Base-by-base conservation (phyloP, 306 rosid genomes). In the Quercus dentata region DNA sequence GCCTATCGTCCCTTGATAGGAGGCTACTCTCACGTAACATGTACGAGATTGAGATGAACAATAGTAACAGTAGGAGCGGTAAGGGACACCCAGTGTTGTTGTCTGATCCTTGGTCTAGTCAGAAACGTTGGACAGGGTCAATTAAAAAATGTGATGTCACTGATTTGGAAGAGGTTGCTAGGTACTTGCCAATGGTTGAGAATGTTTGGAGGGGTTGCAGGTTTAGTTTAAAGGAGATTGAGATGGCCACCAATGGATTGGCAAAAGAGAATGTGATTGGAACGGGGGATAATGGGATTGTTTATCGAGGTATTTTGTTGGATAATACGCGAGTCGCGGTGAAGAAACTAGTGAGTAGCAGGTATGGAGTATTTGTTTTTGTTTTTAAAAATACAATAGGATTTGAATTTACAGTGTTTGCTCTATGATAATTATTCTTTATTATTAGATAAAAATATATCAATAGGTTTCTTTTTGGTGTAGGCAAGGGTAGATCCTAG, bases 281-380 rank as follows among this genome's bases (percentile, higher is more conserved):
- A 5, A 83, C 51, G 52, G 94, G 88, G 10, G 86, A 77, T 58
- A 74, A 44, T 74, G 90, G 88, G 0, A 59, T 71, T 23, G 89
- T 87, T 76, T 92, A 87, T 87, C 85, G 33, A 11, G 97, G 90
- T 30, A 73, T 79, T 62, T 84, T 92, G 85, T 61, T 52, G 1
- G 88, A 87, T 74, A 71, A 74, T 75, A 69, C 78, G 5, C 74
- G 81, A 10, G 93, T 90, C 28, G 85, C 83, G 6, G 88, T 88
- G 73, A 92, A 90, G 86, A 84, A 65, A 74, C 76, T 92, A 4
- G 75, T 70, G 17, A 74, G 68, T 62, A 52, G 76, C 81, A 92
- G 97, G 94, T 92, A 77, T 30, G 41, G 7, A 4, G 38, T 52
- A 17, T 25, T 35, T 19, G 46, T 33, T 69, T 55, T 54, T 71